Base-by-base conservation (phyloP, 768 basidiomycete genomes). In the Russula griseocarnosa region DNA sequence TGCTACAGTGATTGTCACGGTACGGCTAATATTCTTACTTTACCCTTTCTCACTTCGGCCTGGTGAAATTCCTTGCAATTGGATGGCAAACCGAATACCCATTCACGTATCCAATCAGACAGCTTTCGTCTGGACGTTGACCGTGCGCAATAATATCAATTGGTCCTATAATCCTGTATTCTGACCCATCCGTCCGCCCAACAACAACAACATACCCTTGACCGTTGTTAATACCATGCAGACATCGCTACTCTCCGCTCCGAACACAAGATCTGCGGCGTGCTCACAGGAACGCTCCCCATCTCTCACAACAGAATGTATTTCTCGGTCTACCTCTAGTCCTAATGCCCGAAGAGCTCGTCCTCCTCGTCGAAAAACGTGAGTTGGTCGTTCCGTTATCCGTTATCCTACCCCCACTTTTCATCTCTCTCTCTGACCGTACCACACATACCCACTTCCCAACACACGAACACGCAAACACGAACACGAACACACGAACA, bases 301-400 rank as follows among this genome's bases (percentile, higher is more conserved):
- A 94, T 72, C 81, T 98, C 1, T 87, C 94, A 1, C 95, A 98
- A 70, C 97, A 99, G 75, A 99, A 99, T 77, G 84, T 90, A 3
- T 99, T 99, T 72, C 79, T 99, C 38, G 97, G 97, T 8, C 76
- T 94, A n/a, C 97, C 97, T 1, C 78, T 97, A 7, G 77, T 91
- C 9, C 78, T 98, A 2, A 83, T 92, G 75, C 92, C 93, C 0
- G 97, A 99, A 74, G 97, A 98, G 72, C 92, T 87, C 10, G 92
- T 91, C 13, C 79, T 95, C 36, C 84, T 98, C 7, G 83, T 98
- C 16, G 82, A 88, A 68, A 89, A 90, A 65, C 84, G 97, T 93
- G 63, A 42, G 63, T 57, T 32, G 11, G 11, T 34, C 10, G 34
- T 34, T 34, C 40, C 55, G 34, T 10, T n/a, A n/a, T n/a, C n/a